These are phyloP conservation scores for Pseudofabraea citricarpa DNA, from an alignment of 2,329 filamentous ascomycete species.

Conservation along the genomic window DNA sequence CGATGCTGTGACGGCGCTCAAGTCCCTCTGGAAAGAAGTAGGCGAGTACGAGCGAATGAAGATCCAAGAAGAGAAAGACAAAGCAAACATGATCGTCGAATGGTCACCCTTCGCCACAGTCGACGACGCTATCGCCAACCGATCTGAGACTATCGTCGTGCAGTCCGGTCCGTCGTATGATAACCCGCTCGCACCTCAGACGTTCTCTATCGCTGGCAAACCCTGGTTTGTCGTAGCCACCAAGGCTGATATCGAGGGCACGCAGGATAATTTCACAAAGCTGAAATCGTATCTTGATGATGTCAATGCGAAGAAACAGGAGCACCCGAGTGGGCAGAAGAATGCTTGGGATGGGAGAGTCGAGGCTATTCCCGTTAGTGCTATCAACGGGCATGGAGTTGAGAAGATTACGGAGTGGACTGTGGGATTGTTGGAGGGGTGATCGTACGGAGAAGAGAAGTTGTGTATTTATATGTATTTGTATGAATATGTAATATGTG, in stretches of 20 bases:
- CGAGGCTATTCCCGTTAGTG: conserved; percentile 78
- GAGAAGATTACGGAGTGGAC: conserved; percentile 70
- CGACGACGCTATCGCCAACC: conserved; percentile 29
- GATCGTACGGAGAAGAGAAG: too few species aligned
- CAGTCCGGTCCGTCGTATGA: conserved; percentile 16
- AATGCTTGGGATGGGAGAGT: conserved; percentile 56
- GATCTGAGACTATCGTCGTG: conserved; percentile 24
- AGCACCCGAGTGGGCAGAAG: conserved; percentile 68
- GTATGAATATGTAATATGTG: too few species aligned
- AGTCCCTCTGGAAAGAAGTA: conserved; percentile 86
- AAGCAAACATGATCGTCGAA: conserved; percentile 57
- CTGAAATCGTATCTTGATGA: conserved; percentile 67
- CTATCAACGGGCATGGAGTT: conserved; percentile 81
- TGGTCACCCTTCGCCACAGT: conserved; percentile 45
- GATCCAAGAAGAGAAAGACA: conserved; percentile 68
- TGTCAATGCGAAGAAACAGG: conserved; percentile 55
- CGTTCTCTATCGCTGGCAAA: conserved; percentile 68
- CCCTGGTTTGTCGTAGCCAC: conserved; percentile 96
- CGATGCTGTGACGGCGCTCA: conserved; percentile 72
- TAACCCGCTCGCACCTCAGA: conserved; percentile 18
- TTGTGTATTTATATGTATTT: too few species aligned
- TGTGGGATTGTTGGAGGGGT: conserved; percentile 60
- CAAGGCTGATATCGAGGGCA: conserved; percentile 79
- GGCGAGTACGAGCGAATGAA: conserved; percentile 69
- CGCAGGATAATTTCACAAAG: conserved; percentile 68